Conservation (phyloP, 2,329 filamentous ascomycete genomes). For the Arthrobotrys pseudoclavata region DNA sequence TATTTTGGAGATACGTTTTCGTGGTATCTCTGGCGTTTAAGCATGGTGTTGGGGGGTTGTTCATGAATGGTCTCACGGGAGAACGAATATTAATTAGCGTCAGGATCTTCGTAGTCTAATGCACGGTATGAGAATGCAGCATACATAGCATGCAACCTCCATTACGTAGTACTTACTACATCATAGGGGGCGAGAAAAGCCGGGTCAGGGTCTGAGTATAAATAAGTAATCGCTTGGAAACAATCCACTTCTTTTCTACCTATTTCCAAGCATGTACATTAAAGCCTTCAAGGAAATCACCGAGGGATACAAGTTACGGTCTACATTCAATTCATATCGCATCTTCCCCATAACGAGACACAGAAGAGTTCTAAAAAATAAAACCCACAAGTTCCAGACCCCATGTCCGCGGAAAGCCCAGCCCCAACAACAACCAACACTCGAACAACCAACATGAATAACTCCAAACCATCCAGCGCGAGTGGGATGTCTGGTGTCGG, state of each 20-base stretch:
- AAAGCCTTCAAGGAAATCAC: too few species aligned
- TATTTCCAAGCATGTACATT: too few species aligned
- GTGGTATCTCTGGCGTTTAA: slow-evolving; percentile 7
- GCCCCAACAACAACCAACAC: slow-evolving; percentile 16
- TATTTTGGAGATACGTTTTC: slow-evolving; percentile 17
- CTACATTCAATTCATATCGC: too few species aligned
- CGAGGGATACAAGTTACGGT: too few species aligned
- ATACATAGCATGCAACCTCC: not conserved
- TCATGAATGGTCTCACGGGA: slow-evolving; percentile 1
- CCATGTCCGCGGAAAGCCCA: slow-evolving; percentile 4
- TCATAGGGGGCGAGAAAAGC: slow-evolving; percentile 1
- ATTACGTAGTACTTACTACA: slow-evolving; percentile 37
- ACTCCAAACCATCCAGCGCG: not conserved
- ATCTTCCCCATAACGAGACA: too few species aligned
- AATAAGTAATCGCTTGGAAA: not conserved
- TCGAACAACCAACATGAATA: slow-evolving; percentile 3
- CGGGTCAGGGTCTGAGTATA: not conserved
- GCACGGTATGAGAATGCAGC: slow-evolving; percentile 11
- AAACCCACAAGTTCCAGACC: too few species aligned
- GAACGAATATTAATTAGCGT: slow-evolving; percentile 16
- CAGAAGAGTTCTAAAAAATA: not conserved
- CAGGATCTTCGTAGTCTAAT: slow-evolving; percentile 17
- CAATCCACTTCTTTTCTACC: too few species aligned
- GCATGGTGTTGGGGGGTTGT: slow-evolving; percentile 3
- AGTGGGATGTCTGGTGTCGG: not conserved